phyloP scores from a whole-genome alignment of 164 flowering plant genomes.

The Tinospora cordifolia region DNA sequence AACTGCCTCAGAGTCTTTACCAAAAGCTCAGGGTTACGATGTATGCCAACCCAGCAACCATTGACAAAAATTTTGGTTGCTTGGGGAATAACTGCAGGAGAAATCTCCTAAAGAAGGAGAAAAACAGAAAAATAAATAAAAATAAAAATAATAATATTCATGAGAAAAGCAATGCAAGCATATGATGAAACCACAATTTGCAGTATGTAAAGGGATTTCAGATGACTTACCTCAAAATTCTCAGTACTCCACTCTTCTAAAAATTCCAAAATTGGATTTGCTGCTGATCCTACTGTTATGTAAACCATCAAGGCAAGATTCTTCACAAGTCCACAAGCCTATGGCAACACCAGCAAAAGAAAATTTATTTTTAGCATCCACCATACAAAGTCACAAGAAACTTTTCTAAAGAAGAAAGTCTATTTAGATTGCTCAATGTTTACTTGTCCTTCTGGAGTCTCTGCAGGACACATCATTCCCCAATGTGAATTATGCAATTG shows the following conservation, averaged over 20 bases:
- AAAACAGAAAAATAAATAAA: neutral
- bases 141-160: too few relatives aligned
- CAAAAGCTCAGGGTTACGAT: constrained; percentile 91
- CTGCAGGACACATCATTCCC: constrained; percentile 99
- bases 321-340: constrained; percentile 98
- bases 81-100: constrained; percentile 92
- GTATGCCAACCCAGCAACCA: constrained; percentile 98
- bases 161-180: neutral
- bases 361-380: neutral
- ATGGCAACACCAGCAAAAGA: constrained; percentile 2
- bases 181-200: neutral
- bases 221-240: constrained; percentile 68
- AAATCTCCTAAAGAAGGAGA: constrained; percentile 63
- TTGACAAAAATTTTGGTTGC: constrained; percentile 95
- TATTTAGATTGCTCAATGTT: constrained; percentile 1
- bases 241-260: constrained; percentile 96
- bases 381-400: neutral
- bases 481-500: constrained; percentile 98
- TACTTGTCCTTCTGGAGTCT: constrained; percentile 99
- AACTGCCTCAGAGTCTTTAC: constrained; percentile 73
- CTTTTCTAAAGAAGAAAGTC: neutral
- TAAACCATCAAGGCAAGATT: constrained; percentile 98
- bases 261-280: constrained; percentile 86
- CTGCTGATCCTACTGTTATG: constrained; percentile 94
- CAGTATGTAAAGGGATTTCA: neutral